Base-by-base conservation (phyloP, 805 yeast genomes). In the Lipomyces oligophaga region DNA sequence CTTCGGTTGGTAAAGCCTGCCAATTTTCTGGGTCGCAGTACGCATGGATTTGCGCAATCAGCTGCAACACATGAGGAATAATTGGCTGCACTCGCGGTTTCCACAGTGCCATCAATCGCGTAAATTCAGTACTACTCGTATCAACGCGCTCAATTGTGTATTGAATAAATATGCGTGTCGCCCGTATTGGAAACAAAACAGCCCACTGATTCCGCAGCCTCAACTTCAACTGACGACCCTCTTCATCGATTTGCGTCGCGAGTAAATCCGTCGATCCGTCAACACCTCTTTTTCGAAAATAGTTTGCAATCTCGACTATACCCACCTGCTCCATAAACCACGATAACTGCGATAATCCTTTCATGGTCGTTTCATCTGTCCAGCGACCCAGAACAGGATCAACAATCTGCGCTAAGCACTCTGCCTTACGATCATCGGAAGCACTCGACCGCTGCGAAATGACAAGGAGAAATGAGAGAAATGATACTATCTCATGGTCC, bases 301-400 rank as follows among this genome's bases (percentile, higher is more conserved):
- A 93, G 49, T 83, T 83, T 0, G 97, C 95, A 60, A 93, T 94
- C 62, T 81, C 80, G 2, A 88, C 97, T 45, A 93, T 86, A 2
- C 98, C 98, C 41, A 94, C 75, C 59, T 97, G 76, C 66, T 89
- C 97, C 97, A 93, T 90, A 59, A 93, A 93, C 97, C 97, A 93
- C 51, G 87, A 96, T 36, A 94, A 72, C 61, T 90, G 95, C 60
- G 81, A 71, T 24, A 93, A 69, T 0, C 97, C 97, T 61, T 87
- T 87, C 53, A 86, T 88, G 0, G 97, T 90, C 8, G 79, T 81
- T 18, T 88, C 90, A 37, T 89, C 88, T 0, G 90, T 81, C 99
- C 99, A 93, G 0, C 96, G 89, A 10, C 76, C 68, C 39, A 94
- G 70, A 55, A 93, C 97, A 0, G 96, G 95, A 63, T 93, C 98